Evolutionary conservation across 257 asterid species (phyloP).

Genomic region (Euphrasia confusa): DNA sequence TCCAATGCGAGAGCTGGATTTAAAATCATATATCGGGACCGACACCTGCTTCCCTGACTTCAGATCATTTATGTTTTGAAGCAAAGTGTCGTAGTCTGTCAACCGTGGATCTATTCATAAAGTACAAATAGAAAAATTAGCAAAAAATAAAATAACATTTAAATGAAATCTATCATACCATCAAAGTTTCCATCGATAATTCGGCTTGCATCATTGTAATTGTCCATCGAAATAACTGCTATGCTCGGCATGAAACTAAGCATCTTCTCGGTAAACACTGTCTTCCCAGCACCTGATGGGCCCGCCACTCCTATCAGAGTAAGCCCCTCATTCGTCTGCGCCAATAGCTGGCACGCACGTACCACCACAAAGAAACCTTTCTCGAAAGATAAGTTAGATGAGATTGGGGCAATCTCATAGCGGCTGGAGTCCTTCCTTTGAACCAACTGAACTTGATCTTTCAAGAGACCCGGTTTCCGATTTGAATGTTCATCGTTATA

Average conservation of each 20-base stretch:
- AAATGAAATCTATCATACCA: slow-evolving; percentile 41
- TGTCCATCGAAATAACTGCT: slow-evolving; percentile 96
- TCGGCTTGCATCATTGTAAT: slow-evolving; percentile 94
- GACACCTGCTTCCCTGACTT: slow-evolving; percentile 68
- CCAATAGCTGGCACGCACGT: slow-evolving; percentile 83
- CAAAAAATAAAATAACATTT: not conserved
- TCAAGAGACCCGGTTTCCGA: slow-evolving; percentile 72
- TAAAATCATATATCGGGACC: slow-evolving; percentile 92
- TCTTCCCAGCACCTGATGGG: slow-evolving; percentile 99
- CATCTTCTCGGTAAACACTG: slow-evolving; percentile 62
- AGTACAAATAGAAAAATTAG: slow-evolving; percentile 16
- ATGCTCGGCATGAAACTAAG: slow-evolving; percentile 83
- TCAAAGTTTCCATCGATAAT: slow-evolving; percentile 92
- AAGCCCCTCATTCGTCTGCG: slow-evolving; percentile 84
- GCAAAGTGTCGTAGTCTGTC: slow-evolving; percentile 93
- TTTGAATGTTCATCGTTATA: slow-evolving; percentile 37
- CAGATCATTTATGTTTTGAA: slow-evolving; percentile 77
- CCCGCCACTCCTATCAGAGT: slow-evolving; percentile 84
- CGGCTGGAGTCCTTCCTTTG: slow-evolving; percentile 76
- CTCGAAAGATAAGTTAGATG: slow-evolving; percentile 79
- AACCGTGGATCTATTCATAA: slow-evolving; percentile 79
- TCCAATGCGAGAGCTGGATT: slow-evolving; percentile 91
- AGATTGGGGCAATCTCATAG: slow-evolving; percentile 65
- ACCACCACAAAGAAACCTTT: slow-evolving; percentile 92
- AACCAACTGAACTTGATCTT: slow-evolving; percentile 81